Conservation (phyloP, 768 basidiomycete genomes). For the Chalciporus sphaerocephalus region DNA sequence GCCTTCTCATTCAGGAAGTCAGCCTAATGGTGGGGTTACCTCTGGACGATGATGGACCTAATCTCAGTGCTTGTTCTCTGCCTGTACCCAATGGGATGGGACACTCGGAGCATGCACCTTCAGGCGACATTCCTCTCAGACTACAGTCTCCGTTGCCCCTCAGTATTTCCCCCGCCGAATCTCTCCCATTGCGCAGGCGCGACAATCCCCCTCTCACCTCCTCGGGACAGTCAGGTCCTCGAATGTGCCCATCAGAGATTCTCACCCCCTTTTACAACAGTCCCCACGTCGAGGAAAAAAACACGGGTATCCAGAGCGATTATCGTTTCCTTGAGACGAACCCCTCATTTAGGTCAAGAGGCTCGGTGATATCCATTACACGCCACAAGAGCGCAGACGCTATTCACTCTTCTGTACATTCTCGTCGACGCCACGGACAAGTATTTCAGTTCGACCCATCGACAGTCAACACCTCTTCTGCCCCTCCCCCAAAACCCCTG, state of each 20-base stretch:
- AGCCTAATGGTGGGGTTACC: slow-evolving; percentile 31
- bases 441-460: slow-evolving; percentile 19
- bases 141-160: slow-evolving; percentile 8
- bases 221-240: background rate
- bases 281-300: background rate
- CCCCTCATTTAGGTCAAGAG: background rate
- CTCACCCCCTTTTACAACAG: background rate
- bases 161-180: slow-evolving; percentile 18
- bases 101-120: slow-evolving; percentile 1
- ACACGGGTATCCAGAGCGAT: background rate
- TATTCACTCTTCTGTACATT: slow-evolving; percentile 5
- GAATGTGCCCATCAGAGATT: background rate
- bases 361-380: slow-evolving; percentile 1
- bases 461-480: background rate
- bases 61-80: slow-evolving; percentile 1
- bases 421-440: slow-evolving; percentile 24
- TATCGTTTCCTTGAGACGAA: background rate
- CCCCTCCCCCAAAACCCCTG: slow-evolving; percentile 16
- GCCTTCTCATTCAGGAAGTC: slow-evolving; percentile 30
- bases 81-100: background rate
- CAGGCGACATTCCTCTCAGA: slow-evolving; percentile 4
- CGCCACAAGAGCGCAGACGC: slow-evolving; percentile 8
- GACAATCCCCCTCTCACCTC: background rate
- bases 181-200: slow-evolving; percentile 11
- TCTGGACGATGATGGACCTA: slow-evolving; percentile 13